Evolutionary conservation across 1,284 basidiomycete species (phyloP), one percentile per base, ranked within the genome.

Genomic region (Rugosomyces carneus): DNA sequence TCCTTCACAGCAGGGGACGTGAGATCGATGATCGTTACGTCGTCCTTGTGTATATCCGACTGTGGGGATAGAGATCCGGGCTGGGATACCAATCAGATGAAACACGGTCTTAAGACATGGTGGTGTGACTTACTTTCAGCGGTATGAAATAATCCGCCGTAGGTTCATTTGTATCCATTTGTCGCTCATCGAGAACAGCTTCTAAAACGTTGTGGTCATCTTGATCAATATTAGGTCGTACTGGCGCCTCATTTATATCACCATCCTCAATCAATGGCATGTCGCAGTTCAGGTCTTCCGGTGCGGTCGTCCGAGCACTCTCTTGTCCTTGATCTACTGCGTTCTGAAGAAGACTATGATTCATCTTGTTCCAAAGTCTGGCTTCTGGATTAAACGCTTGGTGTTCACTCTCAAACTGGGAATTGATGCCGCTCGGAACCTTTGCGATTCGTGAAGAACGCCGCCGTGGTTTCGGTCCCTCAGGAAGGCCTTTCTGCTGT

Each of bases 11-110:
- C n/a, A 4, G 31, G 15, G 7, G 31, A 34, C 3, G 59, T 61
- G 35, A 62, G 50, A 42, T 62, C 62, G 39, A 62, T 57, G 42
- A 57, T 56, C 11, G 52, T 41, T 23, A 41, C 24, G 18, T 58
- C 49, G 21, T 49, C 35, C 23, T 52, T 43, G 10, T 23, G 32
- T 16, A 31, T 19, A 20, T 42, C 24, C 10, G 15, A 16, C 31
- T 42, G 31, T 1, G 18, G 45, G 37, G 24, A 38, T 13, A 15
- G 16, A 29, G 39, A 27, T 13, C 15, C 15, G 5, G 29, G 31
- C 40, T 32, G 6, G 24, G 24, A 27, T 45, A 19, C 15, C n/a
- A 4, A n/a, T 23, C 11, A 31, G 20, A 15, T 48, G 29, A 42
- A 23, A 29, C 34, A 7, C 19, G 15, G 21, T 5, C 9, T 13